Evolutionary conservation across 768 basidiomycete species (phyloP).

Genomic region (Pisolithus marmoratus): DNA sequence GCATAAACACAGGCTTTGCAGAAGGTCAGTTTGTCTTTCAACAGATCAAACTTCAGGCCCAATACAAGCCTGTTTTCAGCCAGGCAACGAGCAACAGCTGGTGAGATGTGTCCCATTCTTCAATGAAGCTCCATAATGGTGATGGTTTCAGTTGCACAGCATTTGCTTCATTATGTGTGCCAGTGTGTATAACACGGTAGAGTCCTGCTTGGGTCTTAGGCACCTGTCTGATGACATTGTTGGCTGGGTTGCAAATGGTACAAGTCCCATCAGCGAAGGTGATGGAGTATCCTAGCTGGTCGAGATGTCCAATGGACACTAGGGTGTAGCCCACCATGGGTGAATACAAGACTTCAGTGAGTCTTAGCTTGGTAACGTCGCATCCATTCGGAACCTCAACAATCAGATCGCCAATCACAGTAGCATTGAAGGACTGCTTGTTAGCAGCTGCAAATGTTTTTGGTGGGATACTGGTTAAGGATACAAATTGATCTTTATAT

Average conservation of each 20-base stretch:
- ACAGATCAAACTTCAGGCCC: conserved; percentile 20
- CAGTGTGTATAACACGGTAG: neutral
- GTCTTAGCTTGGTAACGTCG: too few relatives aligned
- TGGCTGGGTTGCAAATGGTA: neutral
- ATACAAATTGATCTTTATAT: too few relatives aligned
- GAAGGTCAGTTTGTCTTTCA: conserved; percentile 10
- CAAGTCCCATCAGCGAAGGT: neutral
- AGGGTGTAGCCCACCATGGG: too few relatives aligned
- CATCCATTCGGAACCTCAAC: too few relatives aligned
- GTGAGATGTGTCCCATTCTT: neutral
- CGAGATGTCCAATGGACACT: too few relatives aligned
- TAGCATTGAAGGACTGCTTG: too few relatives aligned
- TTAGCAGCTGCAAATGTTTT: too few relatives aligned
- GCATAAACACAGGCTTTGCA: conserved; percentile 23
- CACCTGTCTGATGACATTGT: neutral
- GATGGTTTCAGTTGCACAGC: neutral
- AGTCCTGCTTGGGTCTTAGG: neutral
- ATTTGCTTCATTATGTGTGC: neutral
- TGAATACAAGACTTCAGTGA: neutral
- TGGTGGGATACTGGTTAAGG: too few relatives aligned
- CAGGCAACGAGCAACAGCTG: conserved; percentile 12
- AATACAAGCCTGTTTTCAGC: conserved; percentile 25
- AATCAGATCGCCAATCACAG: too few relatives aligned
- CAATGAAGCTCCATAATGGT: neutral
- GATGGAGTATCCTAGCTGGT: too few relatives aligned